phyloP scores from a whole-genome alignment of 306 rosid species.

The Quercus rubra region DNA sequence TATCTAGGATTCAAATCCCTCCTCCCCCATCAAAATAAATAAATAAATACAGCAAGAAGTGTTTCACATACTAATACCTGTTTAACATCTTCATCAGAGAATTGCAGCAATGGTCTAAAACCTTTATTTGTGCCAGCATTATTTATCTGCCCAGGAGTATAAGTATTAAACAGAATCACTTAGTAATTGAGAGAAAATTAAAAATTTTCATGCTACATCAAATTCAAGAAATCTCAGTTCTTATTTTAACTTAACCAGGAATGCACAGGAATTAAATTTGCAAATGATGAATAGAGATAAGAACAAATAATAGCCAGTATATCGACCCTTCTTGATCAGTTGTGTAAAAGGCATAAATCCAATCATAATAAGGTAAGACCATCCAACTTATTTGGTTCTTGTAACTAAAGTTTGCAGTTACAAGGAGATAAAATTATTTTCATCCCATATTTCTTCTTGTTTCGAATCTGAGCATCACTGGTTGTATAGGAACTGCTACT shows the following conservation, averaged over 20 bases:
- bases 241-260: neutral
- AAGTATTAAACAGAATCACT: neutral
- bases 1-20: no score
- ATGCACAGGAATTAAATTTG: neutral
- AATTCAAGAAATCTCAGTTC: neutral
- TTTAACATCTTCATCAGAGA: slow-evolving; percentile 81
- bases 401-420: neutral
- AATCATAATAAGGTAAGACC: neutral
- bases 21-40: no score
- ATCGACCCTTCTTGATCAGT: neutral
- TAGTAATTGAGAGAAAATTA: slow-evolving; percentile 4
- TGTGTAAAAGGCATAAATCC: neutral
- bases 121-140: slow-evolving; percentile 95
- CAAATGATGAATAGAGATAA: neutral
- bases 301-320: neutral
- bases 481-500: neutral
- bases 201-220: neutral
- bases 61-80: slow-evolving; percentile 49
- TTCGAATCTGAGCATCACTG: neutral
- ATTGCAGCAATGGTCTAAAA: slow-evolving; percentile 87
- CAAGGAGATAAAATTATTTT: neutral
- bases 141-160: slow-evolving; percentile 57
- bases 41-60: neutral
- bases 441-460: neutral
- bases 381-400: neutral